Percentiles rank a stretch among this genome's conserved stretches.
phyloP scores from a whole-genome alignment of 2,329 filamentous ascomycete genomes.

The Remersonia thermophila region DNA sequence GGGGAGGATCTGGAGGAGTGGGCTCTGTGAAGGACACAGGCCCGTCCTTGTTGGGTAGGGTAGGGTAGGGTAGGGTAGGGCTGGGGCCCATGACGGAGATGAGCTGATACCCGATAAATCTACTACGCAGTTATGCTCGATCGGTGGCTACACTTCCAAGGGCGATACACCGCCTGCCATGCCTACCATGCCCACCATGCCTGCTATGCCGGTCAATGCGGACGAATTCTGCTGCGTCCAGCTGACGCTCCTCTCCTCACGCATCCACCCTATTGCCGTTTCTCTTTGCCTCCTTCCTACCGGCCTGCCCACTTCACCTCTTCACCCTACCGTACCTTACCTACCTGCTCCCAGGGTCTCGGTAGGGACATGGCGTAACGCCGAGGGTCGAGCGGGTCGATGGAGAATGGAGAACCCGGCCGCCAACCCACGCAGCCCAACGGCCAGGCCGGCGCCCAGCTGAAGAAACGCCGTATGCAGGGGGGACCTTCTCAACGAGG shows the following conservation, averaged over 20 bases:
- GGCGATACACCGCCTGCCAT: too few species aligned
- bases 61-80: neutral
- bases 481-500: constrained; percentile 52
- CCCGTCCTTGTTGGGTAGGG: too few species aligned
- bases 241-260: too few species aligned
- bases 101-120: neutral
- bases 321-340: neutral
- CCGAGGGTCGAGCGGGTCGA: constrained; percentile 29
- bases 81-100: neutral
- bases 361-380: constrained; percentile 28
- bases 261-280: too few species aligned
- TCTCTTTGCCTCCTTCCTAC: neutral
- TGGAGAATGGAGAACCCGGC: constrained; percentile 65
- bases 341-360: neutral
- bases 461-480: constrained; percentile 77
- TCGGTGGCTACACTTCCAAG: too few species aligned
- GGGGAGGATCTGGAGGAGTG: constrained; percentile 70
- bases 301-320: neutral
- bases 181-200: too few species aligned
- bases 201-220: too few species aligned
- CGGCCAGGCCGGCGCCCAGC: constrained; percentile 68
- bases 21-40: constrained; percentile 33
- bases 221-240: too few species aligned
- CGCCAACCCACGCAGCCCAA: constrained; percentile 70
- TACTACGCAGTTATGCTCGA: neutral